Base-by-base conservation (phyloP, 2,329 filamentous ascomycete species). In the Pleomassaria siparia region DNA sequence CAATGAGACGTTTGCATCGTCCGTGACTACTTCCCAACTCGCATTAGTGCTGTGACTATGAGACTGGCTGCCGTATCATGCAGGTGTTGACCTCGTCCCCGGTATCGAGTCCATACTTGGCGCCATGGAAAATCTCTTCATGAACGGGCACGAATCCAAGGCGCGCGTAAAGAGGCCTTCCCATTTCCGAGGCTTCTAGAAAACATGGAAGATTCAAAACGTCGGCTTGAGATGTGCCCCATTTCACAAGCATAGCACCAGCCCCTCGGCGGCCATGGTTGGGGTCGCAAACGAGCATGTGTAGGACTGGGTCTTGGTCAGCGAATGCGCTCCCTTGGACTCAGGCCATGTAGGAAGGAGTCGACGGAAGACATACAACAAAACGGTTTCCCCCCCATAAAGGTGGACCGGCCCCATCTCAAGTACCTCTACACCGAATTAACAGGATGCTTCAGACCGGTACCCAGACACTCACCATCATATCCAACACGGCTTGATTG, bases 231-330 rank as follows among this genome's bases (percentile, higher is more conserved):
- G 65, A 55, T 4, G 68, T 51, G 1, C 74, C 75, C 68, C 69
- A 72, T 20, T 68, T 50, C 43, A 78, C 40, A 8, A 72, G 56
- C 59, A 71, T 54, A 1, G 58, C 56, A 0, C 74, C 75, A 21
- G 74, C 71, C 1, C 75, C 75, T 41, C 65, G 65, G 5, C 74
- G 59, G 28, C 74, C 71, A 45, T 76, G 68, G 2, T 61, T 61
- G 4, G 73, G 73, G 47, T 71, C 60, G 4, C 70, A 72, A 4
- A 57, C 49, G 2, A 70, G 51, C 1, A 70, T 51, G 35, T 69
- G 62, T 1, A 70, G 46, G 21, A 70, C 65, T 69, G 40, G 4
- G 32, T 7, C 16, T 28, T 4, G 11, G 2, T 0, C 7, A 50
- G 37, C 9, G 15, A 35, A 12, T 3, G 28, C 5, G 13, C 4